Evolutionary conservation across 1,284 basidiomycete genomes (phyloP), one percentile per base, ranked within the genome.

Genomic region (Mycena citricolor): DNA sequence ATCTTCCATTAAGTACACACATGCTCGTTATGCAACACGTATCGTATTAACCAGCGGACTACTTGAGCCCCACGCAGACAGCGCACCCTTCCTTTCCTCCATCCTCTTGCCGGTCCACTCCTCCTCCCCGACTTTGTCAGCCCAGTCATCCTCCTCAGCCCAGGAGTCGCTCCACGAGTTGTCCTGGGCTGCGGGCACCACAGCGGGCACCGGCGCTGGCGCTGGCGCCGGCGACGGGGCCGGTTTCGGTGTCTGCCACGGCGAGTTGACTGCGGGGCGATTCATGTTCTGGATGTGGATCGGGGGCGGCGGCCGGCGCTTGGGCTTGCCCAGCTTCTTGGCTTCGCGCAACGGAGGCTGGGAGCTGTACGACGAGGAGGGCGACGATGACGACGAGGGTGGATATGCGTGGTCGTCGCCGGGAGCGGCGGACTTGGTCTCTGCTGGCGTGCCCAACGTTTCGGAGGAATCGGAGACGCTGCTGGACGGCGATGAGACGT

Each of bases 101-200:
- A 68, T 55, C 52, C 69, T 62, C 46, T 61, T 56, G 2, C 67
- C 72, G 11, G 68, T 72, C 74, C 71, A 73, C 12, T 74, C 73
- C 41, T 76, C 74, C 39, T 73, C 73, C 1, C 66, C 69, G 0
- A 66, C 67, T 38, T 62, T 60, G 36, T 71, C 67, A 10, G 66
- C 73, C 84, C 84, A 81, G 57, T 82, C 73, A 33, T 70, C 69
- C 23, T 60, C 51, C 57, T 85, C 73, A 34, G 78, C 71, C 77
- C 81, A 76, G 39, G 75, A 61, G 37, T 74, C 66, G 42, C 69
- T 61, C 74, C 76, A 77, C 35, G 70, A 64, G 41, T 71, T 63
- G 33, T 55, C 58, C 35, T 57, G 58, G 25, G 49, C 54, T 17
- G 35, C 35, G 4, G 56, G 44, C 8, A 44, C 46, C n/a, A n/a